Evolutionary conservation across 805 yeast genomes (phyloP).

Genomic region (Lipomyces orientalis): DNA sequence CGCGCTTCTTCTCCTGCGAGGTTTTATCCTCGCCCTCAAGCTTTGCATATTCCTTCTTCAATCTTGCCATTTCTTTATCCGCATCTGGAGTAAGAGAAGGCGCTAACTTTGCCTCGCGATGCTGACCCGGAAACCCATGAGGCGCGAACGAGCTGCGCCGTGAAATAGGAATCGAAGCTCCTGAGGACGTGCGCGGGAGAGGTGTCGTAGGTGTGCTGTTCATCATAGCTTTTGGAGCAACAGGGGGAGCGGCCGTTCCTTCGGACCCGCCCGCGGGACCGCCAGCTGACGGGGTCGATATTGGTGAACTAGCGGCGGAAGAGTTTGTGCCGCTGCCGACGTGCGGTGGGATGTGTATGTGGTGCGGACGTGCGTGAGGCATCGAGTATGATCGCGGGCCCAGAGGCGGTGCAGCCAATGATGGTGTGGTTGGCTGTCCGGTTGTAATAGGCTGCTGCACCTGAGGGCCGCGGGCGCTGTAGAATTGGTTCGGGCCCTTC

Average conservation of each 20-base stretch:
- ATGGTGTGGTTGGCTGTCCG: background rate
- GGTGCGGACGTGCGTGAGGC: constrained; percentile 15
- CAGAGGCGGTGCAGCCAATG: constrained; percentile 12
- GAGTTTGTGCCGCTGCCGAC: constrained; percentile 7
- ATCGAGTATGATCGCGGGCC: constrained; percentile 24
- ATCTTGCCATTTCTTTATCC: constrained; percentile 27
- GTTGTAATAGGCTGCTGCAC: background rate
- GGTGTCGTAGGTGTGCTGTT: constrained; percentile 13
- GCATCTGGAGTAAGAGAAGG: constrained; percentile 32
- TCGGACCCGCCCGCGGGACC: background rate
- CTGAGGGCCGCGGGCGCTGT: background rate
- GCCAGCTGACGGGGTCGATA: background rate
- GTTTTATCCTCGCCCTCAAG: constrained; percentile 20
- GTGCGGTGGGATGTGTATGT: constrained; percentile 11
- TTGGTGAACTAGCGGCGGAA: background rate
- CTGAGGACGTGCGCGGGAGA: constrained; percentile 2
- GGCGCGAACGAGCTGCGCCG: constrained; percentile 9
- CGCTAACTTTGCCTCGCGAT: constrained; percentile 16
- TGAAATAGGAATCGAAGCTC: constrained; percentile 3
- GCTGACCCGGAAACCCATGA: background rate
- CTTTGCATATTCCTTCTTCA: constrained; percentile 26
- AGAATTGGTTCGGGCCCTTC: background rate
- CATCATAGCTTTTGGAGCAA: constrained; percentile 35
- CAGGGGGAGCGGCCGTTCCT: constrained; percentile 20
- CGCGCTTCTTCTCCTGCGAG: constrained; percentile 25